phyloP scores from a whole-genome alignment of 805 yeast genomes.

The Candida nonsorbophila region DNA sequence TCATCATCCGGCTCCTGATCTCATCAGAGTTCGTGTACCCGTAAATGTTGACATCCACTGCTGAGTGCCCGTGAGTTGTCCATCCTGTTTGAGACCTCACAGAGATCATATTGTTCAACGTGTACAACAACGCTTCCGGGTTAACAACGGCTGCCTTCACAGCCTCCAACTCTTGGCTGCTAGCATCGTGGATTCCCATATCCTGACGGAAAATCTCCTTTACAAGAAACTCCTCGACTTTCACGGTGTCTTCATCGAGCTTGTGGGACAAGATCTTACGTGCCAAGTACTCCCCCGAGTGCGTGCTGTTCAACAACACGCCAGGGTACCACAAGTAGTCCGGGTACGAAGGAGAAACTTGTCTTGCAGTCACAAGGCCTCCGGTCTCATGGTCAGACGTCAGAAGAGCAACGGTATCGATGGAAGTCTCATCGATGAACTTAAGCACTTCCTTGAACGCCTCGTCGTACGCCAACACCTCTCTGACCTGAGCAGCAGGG shows the following conservation, averaged over 20 bases:
- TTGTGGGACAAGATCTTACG: slow-evolving; percentile 34
- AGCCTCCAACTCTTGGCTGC: slow-evolving; percentile 41
- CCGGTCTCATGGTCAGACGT: slow-evolving; percentile 97
- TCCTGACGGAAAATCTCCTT: slow-evolving; percentile 54
- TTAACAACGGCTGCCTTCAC: slow-evolving; percentile 13
- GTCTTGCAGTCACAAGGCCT: slow-evolving; percentile 80
- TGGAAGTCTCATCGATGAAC: slow-evolving; percentile 60
- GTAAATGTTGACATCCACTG: slow-evolving; percentile 91
- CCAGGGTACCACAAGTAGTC: slow-evolving; percentile 84
- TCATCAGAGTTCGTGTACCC: slow-evolving; percentile 60
- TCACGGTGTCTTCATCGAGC: slow-evolving; percentile 8
- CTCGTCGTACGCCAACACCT: slow-evolving; percentile 79
- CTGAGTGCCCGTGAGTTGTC: slow-evolving; percentile 95
- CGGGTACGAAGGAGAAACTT: slow-evolving; percentile 63
- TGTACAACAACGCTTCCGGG: slow-evolving; percentile 41
- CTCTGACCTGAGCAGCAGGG: slow-evolving; percentile 91
- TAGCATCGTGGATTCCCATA: slow-evolving; percentile 60
- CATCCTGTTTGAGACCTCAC: slow-evolving; percentile 89
- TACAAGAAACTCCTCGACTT: slow-evolving; percentile 41
- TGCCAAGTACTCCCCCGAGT: slow-evolving; percentile 70
- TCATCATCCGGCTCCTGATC: slow-evolving; percentile 33
- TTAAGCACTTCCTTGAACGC: slow-evolving; percentile 70
- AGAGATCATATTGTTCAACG: slow-evolving; percentile 67
- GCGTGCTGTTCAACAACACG: slow-evolving; percentile 58
- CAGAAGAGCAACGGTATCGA: slow-evolving; percentile 72